Percentiles rank a stretch among this genome's conserved stretches.
Evolutionary conservation across 2,329 filamentous ascomycete species (phyloP).

Genomic region (Sclerotinia trifoliorum): DNA sequence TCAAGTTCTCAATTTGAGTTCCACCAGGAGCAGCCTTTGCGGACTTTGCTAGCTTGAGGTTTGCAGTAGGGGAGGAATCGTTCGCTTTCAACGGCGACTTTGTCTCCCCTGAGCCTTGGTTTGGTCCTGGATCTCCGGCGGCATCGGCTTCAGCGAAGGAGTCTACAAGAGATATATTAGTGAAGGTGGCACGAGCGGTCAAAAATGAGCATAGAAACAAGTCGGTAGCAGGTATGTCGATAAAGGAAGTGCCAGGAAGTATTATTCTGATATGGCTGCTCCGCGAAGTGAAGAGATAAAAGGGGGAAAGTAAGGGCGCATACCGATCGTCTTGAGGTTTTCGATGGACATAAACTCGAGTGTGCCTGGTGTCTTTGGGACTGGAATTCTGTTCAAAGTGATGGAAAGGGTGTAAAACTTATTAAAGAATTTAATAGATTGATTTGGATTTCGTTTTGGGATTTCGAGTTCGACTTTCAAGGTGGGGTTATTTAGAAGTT

Average conservation of each 20-base stretch:
- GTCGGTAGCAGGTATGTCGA: constrained; percentile 2
- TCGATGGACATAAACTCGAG: constrained; percentile 97
- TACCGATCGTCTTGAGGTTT: constrained; percentile 96
- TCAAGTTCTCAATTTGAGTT: constrained; percentile 24
- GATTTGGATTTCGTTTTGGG: constrained; percentile 17
- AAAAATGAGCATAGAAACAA: not conserved
- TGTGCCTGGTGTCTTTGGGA: constrained; percentile 53
- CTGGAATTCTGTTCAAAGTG: constrained; percentile 18
- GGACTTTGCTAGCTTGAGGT: constrained; percentile 5
- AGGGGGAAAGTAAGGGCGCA: constrained; percentile 40
- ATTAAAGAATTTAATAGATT: constrained; percentile 27
- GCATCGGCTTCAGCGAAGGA: constrained; percentile 25
- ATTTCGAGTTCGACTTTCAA: constrained; percentile 27
- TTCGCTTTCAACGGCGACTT: constrained; percentile 14
- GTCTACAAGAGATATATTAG: constrained; percentile 19
- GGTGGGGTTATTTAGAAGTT: constrained; percentile 29
- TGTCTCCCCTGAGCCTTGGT: constrained; percentile 21
- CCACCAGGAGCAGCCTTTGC: constrained; percentile 18
- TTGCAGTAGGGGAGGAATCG: constrained; percentile 9
- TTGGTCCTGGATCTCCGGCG: constrained; percentile 23
- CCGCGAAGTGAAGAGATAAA: not conserved
- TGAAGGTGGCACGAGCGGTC: not conserved
- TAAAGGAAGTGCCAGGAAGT: not conserved
- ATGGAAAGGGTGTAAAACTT: not conserved
- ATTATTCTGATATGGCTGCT: not conserved